Percentiles rank a stretch among this genome's conserved stretches.
These are phyloP conservation scores for Gamarada debralockiae DNA, from an alignment of 495 filamentous ascomycete genomes.

Conservation along the genomic window DNA sequence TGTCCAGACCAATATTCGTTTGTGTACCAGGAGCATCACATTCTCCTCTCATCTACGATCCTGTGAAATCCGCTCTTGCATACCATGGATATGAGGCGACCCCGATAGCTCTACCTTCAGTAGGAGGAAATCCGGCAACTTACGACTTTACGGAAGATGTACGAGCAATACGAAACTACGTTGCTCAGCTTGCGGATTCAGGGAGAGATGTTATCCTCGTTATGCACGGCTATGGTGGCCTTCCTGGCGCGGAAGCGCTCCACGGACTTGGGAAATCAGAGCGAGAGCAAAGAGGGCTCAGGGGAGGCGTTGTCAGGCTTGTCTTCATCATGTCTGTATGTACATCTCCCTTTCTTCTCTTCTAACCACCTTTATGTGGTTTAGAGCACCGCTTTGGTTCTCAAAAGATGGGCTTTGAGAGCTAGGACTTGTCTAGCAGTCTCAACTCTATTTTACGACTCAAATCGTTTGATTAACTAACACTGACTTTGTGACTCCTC, in stretches of 20 bases:
- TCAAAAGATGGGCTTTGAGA: too few relatives aligned
- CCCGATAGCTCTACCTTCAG: conserved; percentile 39
- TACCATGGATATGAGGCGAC: conserved; percentile 31
- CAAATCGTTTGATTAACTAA: too few relatives aligned
- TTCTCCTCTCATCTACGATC: conserved; percentile 18
- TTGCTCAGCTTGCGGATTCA: conserved; percentile 24
- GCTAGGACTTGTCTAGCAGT: too few relatives aligned
- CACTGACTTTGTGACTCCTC: too few relatives aligned
- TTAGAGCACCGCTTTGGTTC: too few relatives aligned
- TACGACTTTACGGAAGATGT: conserved; percentile 31
- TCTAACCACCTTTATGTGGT: too few relatives aligned
- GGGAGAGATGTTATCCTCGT: conserved; percentile 38
- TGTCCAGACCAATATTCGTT: conserved; percentile 20
- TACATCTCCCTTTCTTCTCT: not conserved
- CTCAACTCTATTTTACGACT: too few relatives aligned
- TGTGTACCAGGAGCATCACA: conserved; percentile 22
- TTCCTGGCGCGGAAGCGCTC: conserved; percentile 37
- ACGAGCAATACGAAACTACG: conserved; percentile 22
- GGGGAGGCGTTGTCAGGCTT: conserved; percentile 34
- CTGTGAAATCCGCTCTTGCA: conserved; percentile 31
- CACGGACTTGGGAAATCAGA: conserved; percentile 33
- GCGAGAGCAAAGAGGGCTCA: conserved; percentile 25
- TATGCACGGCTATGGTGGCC: conserved; percentile 37
- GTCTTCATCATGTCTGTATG: conserved; percentile 24
- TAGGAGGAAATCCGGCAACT: conserved; percentile 33